Base-by-base conservation (phyloP, 148 eudicot species). In the Dysphania ambrosioides region DNA sequence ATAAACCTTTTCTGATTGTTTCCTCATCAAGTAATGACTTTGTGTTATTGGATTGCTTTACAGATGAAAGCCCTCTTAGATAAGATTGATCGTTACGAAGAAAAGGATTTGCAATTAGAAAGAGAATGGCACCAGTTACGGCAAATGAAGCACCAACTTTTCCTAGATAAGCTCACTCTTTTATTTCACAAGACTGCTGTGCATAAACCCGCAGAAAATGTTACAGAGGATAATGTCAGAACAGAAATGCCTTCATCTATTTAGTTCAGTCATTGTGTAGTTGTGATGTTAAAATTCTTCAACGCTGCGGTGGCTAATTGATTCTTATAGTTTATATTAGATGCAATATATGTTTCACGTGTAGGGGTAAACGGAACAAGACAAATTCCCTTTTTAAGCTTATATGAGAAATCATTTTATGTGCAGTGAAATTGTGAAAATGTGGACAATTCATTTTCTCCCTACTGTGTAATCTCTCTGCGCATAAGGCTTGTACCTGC, bases 91-190 rank as follows among this genome's bases (percentile, higher is more conserved):
- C 80, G 68, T 30, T 90, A 80, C 58, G 92, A 89, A 79, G 88
- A 84, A 72, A 79, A 82, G 79, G 94, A 90, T 26, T 76, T 81
- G 71, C 88, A 86, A 77, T 81, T 87, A 90, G 99, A 95, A 72
- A 84, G 68, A 66, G 93, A 88, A 78, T 76, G 92, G 81, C 83
- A 86, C 60, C 91, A 87, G 75, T 76, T 88, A 75, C 85, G 84
- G 72, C 91, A 90, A 80, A 85, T 92, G 83, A 86, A 86, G 82
- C 83, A 86, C 73, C 81, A 79, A 75, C 88, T 92, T 32, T 92
- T 87, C 83, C 83, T 85, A 47, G 99, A 95, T 83, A 90, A 89
- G 82, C 84, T 92, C 70, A 80, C 85, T 42, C 85, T 95, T 75
- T 72, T 83, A 66, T 84, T 90, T 78, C 86, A 82, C 57, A 85